Evolutionary conservation across 1,284 basidiomycete genomes (phyloP), one percentile per base, ranked within the genome.

Genomic region (Exsudoporus floridanus): DNA sequence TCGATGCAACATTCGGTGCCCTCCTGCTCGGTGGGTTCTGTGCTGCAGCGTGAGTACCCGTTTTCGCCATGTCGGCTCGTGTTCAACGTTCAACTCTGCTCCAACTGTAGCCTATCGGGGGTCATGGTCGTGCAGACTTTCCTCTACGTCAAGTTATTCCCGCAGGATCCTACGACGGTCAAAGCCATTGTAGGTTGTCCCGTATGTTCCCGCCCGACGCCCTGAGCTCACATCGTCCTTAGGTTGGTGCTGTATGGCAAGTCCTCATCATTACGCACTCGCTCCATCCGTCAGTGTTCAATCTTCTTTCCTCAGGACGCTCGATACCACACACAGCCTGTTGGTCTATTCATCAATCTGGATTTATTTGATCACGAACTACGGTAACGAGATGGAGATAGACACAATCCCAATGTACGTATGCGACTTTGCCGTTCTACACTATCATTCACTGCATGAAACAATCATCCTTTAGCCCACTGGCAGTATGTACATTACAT

Each of bases 101-200:
- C 5, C 39, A 18, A 49, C 28, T 46, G 12, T 46, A 79, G 78
- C 8, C 67, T 79, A 44, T 75, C 75, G 4, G 77, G 77, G 18
- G 59, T 77, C n/a, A 75, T 74, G 5, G 58, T 67, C 14, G 71
- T 74, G 10, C 77, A 79, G 55, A 65, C 65, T 1, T 70, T 77
- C 36, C 63, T 71, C 19, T 80, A 80, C 59, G 69, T 73, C 53
- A 77, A 71, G 53, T 55, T 71, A 19, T 79, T 77, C 55, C 70
- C 74, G 6, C 53, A 52, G 5, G 78, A 80, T 57, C 43, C 53
- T 4, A 7, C 41, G 7, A 45, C 49, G 27, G 41, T 73, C 23
- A 79, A 76, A 60, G 34, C 58, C 5, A 58, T 75, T 49, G 77
- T 79, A 47, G 54, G 71, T 63, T n/a, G 19, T 36, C 19, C 55